Percentiles rank a stretch among this genome's conserved stretches.
Evolutionary conservation across 2,329 filamentous ascomycete genomes (phyloP).

Genomic region (Coccinonectria pachysandricola): DNA sequence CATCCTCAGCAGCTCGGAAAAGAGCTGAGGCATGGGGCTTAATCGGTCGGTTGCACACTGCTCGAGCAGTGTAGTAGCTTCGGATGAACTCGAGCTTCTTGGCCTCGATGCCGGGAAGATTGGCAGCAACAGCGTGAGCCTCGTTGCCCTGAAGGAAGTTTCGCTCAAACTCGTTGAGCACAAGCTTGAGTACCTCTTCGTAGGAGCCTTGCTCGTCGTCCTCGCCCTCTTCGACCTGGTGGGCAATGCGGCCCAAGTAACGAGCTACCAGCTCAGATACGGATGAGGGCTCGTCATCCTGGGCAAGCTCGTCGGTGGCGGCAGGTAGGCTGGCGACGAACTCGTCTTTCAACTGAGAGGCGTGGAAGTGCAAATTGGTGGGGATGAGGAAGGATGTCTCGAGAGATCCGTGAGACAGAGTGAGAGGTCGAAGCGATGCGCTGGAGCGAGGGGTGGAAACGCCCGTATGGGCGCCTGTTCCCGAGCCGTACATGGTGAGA

Average conservation of each 20-base stretch:
- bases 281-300: constrained; percentile 98
- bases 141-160: constrained; percentile 93
- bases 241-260: constrained; percentile 83
- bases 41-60: constrained; percentile 74
- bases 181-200: constrained; percentile 82
- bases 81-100: constrained; percentile 88
- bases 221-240: constrained; percentile 85
- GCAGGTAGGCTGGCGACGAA: constrained; percentile 78
- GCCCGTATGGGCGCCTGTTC: constrained; percentile 81
- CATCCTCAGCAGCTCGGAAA: constrained; percentile 76
- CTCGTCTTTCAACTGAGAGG: constrained; percentile 83
- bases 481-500: constrained; percentile 72
- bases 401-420: constrained; percentile 84
- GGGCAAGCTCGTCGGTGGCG: constrained; percentile 92
- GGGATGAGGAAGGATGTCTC: constrained; percentile 94
- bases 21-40: constrained; percentile 90
- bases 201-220: constrained; percentile 83
- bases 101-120: constrained; percentile 76
- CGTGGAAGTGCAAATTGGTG: constrained; percentile 91
- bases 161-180: constrained; percentile 93
- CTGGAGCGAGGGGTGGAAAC: constrained; percentile 93
- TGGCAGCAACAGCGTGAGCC: constrained; percentile 79
- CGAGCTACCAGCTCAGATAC: constrained; percentile 83
- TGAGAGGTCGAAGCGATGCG: constrained; percentile 82
- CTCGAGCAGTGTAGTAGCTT: constrained; percentile 84